Conservation (phyloP, 2,329 filamentous ascomycete species). For the Fusarium poae region DNA sequence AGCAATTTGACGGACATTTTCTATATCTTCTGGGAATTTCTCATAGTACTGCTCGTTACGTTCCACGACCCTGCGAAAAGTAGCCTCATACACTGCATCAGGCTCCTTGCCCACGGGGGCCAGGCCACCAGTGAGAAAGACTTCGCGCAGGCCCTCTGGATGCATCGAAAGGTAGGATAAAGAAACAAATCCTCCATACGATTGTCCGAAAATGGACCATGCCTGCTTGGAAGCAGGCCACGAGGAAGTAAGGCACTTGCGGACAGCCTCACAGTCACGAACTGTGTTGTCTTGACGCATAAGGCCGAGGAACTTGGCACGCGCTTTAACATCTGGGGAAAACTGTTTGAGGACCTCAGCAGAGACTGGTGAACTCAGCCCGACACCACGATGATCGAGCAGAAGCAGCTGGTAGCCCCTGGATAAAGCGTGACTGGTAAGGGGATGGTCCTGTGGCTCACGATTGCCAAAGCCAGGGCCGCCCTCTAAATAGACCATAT, state of each 20-base stretch:
- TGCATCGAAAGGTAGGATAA: constrained; percentile 87
- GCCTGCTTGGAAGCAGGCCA: constrained; percentile 77
- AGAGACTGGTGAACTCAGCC: constrained; percentile 84
- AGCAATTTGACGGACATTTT: constrained; percentile 75
- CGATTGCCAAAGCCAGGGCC: constrained; percentile 85
- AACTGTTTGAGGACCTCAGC: constrained; percentile 72
- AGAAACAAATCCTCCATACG: constrained; percentile 89
- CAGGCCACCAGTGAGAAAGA: constrained; percentile 86
- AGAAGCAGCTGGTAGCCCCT: constrained; percentile 88
- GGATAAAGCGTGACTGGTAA: constrained; percentile 78
- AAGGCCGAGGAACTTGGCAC: constrained; percentile 83
- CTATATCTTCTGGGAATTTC: constrained; percentile 86
- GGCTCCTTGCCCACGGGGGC: constrained; percentile 79
- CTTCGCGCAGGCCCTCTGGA: constrained; percentile 82
- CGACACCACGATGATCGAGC: constrained; percentile 92
- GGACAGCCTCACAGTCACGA: constrained; percentile 87
- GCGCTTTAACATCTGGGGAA: constrained; percentile 72
- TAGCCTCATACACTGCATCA: constrained; percentile 80
- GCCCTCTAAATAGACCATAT: constrained; percentile 83
- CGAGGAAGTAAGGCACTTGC: constrained; percentile 77
- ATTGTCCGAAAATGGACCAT: constrained; percentile 92
- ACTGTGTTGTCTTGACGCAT: constrained; percentile 95
- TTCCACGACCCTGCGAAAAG: constrained; percentile 76
- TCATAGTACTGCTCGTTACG: constrained; percentile 84
- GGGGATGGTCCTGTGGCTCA: constrained; percentile 78